Evolutionary conservation across 2,329 filamentous ascomycete species (phyloP), one percentile per base, ranked within the genome.

Genomic region (Calonectria hongkongensis): DNA sequence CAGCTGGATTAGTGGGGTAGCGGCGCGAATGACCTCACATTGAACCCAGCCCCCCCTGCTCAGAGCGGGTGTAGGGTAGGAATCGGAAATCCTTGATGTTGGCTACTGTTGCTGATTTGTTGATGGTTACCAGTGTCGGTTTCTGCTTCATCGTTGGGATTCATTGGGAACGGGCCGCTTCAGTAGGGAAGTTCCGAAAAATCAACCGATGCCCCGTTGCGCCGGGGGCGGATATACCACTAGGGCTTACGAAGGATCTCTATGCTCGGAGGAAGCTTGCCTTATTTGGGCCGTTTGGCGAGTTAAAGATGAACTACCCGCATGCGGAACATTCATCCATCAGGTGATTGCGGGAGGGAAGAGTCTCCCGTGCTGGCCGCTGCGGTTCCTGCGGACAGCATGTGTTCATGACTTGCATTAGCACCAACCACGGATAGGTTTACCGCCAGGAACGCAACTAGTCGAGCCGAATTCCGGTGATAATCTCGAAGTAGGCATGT

Each of bases 231-330:
- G 21, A 9, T 9, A 33, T 3, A 8, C 16, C 48, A 39, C n/a
- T 60, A 39, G n/a, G 54, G 33, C 33, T 41, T 16, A 27, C 18
- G 21, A 41, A 18, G 54, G 33, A 60, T 39, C 39, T 41, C n/a
- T 36, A 27, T 36, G 21, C 16, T 27, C 54, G 54, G 54, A 60
- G 54, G 6, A 39, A n/a, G 21, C 8, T 41, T 60, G 54, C 54
- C 54, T 41, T 25, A 60, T 60, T 41, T 27, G 54, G 54, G 36
- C 33, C 54, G 33, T 60, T 60, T 60, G 54, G 54, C 54, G 54
- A 60, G 54, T 60, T 60, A 33, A 39, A 39, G 21, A 39, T 36
- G 54, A 21, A 39, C 25, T 39, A 27, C 33, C 13, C 15, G 16
- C 28, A 41, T 60, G 54, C 36, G 33, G 6, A 25, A 41, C 54